Evolutionary conservation across 2,329 filamentous ascomycete genomes (phyloP).

Genomic region (Aspergillus clavatus): DNA sequence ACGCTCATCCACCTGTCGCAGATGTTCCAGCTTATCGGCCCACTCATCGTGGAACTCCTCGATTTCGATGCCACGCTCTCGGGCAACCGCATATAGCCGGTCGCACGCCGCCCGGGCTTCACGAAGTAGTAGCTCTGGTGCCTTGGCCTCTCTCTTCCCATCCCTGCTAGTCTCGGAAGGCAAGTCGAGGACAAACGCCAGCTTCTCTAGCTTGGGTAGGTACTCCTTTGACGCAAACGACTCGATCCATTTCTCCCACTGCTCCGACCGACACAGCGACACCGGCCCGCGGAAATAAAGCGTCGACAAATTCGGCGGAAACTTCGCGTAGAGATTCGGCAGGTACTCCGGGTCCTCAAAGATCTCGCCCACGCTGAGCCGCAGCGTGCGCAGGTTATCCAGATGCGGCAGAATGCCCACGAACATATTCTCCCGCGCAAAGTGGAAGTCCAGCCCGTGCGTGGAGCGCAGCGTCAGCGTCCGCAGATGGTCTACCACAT

Average conservation of each 20-base stretch:
- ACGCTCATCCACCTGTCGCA: conserved; percentile 19
- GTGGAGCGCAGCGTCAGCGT: conserved; percentile 21
- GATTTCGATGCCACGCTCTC: conserved; percentile 15
- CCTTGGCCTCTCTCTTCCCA: background rate
- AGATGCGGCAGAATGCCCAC: conserved; percentile 13
- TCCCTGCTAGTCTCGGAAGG: conserved; percentile 4
- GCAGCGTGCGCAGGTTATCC: conserved; percentile 11
- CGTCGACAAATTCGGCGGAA: conserved; percentile 21
- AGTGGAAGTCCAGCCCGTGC: conserved; percentile 16
- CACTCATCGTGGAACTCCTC: conserved; percentile 15
- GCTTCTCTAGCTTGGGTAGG: conserved; percentile 16
- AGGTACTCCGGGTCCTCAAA: conserved; percentile 16
- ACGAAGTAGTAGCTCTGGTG: conserved; percentile 8
- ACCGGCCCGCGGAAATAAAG: conserved; percentile 23
- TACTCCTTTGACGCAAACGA: conserved; percentile 18
- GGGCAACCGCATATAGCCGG: conserved; percentile 13
- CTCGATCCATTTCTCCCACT: conserved; percentile 21
- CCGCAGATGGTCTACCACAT: conserved; percentile 13
- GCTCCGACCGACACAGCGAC: conserved; percentile 13
- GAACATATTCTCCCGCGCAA: conserved; percentile 11
- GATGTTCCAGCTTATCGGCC: conserved; percentile 2
- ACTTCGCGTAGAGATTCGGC: conserved; percentile 12
- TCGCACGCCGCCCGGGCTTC: conserved; percentile 17
- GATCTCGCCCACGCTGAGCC: conserved; percentile 19
- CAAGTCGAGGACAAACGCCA: conserved; percentile 23